Base-by-base conservation (phyloP, 805 yeast genomes). In the Candida oleophila region DNA sequence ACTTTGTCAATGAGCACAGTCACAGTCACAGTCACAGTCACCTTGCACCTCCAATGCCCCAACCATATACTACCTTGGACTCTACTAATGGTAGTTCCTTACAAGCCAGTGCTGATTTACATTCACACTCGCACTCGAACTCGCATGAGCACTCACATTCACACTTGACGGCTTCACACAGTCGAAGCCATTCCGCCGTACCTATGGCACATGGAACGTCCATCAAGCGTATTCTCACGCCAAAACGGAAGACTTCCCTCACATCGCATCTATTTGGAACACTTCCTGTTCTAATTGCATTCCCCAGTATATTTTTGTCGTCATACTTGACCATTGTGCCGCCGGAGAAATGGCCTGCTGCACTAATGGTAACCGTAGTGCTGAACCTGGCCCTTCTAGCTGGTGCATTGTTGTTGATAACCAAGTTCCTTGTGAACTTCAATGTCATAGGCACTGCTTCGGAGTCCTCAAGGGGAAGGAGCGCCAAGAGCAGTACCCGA, bases 241-340 rank as follows among this genome's bases (percentile, higher is more conserved):
- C 16, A 9, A 30, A 7, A 11, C 32, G 18, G 19, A 41, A 19
- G 16, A 4, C 44, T 16, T 15, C 44, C 12, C 22, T 41, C 22
- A n/a, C 38, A 14, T 30, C 34, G 7, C 46, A 42, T 20, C 32
- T 64, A 28, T 42, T 59, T 30, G 55, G 60, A n/a, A 57, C 71
- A 3, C 51, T 68, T 28, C 74, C 74, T 1, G 61, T 65, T 21
- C 52, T 69, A 22, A 59, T 63, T 40, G 62, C 72, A 3, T 55
- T 66, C 25, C 69, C 71, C 9, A 53, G 65, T 36, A 46, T 64
- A 41, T 55, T 66, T 22, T 44, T 67, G 35, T 57, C 69, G 38
- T 54, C 56, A 38, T 49, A 52, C 19, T 41, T 68, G 18, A 52
- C 65, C 4, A 44, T 47, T 32, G 43, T 43, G 28, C 25, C 16